A percentile compares a stretch with the other conserved stretches of the same genome.
Evolutionary conservation across 2,329 filamentous ascomycete species (phyloP).

Genomic region (Scleromitrula shiraiana): DNA sequence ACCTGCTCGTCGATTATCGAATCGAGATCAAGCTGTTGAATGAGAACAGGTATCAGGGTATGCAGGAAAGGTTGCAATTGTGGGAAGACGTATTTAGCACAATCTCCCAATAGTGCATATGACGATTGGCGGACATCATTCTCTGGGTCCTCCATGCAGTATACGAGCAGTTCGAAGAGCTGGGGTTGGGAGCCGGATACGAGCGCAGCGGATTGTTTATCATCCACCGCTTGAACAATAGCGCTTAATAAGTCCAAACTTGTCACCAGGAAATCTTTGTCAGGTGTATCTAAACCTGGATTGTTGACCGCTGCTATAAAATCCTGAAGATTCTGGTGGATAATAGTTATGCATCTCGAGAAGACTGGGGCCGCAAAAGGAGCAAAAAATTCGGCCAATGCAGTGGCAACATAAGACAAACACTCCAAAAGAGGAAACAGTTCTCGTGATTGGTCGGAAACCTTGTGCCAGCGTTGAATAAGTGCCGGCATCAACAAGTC

Average conservation of each 20-base stretch:
- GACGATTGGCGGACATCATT: slow-evolving; percentile 95
- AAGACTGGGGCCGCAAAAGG: slow-evolving; percentile 86
- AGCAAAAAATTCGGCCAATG: slow-evolving; percentile 72
- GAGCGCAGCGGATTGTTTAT: slow-evolving; percentile 65
- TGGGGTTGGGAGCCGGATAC: slow-evolving; percentile 68
- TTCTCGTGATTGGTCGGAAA: slow-evolving; percentile 83
- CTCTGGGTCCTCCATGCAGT: slow-evolving; percentile 85
- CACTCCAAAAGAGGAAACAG: slow-evolving; percentile 95
- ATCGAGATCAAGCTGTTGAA: slow-evolving; percentile 80
- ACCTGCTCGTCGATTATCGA: slow-evolving; percentile 69
- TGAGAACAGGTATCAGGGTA: slow-evolving; percentile 69
- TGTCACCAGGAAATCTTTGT: slow-evolving; percentile 96
- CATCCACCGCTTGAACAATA: slow-evolving; percentile 81
- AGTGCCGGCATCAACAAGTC: slow-evolving; percentile 87
- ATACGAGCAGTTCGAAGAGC: slow-evolving; percentile 83
- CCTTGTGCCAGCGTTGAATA: slow-evolving; percentile 78
- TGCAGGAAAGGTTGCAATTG: slow-evolving; percentile 69
- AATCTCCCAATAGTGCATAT: slow-evolving; percentile 90
- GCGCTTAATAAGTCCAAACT: slow-evolving; percentile 89
- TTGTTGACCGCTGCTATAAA: slow-evolving; percentile 63
- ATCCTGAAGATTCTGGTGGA: slow-evolving; percentile 84
- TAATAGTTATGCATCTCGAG: slow-evolving; percentile 78
- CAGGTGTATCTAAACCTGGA: slow-evolving; percentile 62
- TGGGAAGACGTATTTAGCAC: slow-evolving; percentile 82
- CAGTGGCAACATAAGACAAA: slow-evolving; percentile 85